Base-by-base conservation (phyloP, 2,329 filamentous ascomycete genomes). In the Fusarium pseudoanthophilum region DNA sequence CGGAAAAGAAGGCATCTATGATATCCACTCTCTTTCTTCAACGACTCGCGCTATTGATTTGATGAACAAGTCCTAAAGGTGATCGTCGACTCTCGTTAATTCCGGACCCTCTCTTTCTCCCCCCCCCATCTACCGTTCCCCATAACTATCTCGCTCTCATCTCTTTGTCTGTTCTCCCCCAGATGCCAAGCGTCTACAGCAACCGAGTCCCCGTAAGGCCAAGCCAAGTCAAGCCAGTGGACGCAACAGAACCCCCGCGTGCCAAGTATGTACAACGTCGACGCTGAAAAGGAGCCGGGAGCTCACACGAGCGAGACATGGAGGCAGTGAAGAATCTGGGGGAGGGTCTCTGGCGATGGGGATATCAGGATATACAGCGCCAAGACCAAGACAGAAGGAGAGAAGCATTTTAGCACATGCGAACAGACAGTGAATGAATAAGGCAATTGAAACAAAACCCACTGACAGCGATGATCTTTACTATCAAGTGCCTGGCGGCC, bases 201-300 rank as follows among this genome's bases (percentile, higher is more conserved):
- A 45, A 16, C 39, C 30, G 53, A 34, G 28, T 57, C 53, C 30
- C 39, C 53, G 18, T 57, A 21, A 34, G 36, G 57, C 69, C 62
- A 63, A 67, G 52, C 48, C 55, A 42, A 16, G 34, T 36, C 34
- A 16, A 28, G 43, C 43, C 43, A 28, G 34, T 45, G 21, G 24
- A 42, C 26, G 43, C 30, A 71, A 34, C 39, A 42, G 45, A 65
- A 55, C 52, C 69, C 71, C 71, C 61, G 67, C 71, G 59, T 64
- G 70, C 71, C 71, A 73, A 72, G 65, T 65, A 26, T 26, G 26
- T 26, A 36, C 45, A 53, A 71, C 55, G 28, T 32, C 24, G 45
- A 56, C 34, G 53, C 20, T 70, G 37, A 42, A 64, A 43, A 30
- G 32, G 32, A 34, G 32, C 32, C 14, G 32, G 53, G 53, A 51